Base-by-base conservation (phyloP, 257 asterid species). In the Capsicum rhomboideum region DNA sequence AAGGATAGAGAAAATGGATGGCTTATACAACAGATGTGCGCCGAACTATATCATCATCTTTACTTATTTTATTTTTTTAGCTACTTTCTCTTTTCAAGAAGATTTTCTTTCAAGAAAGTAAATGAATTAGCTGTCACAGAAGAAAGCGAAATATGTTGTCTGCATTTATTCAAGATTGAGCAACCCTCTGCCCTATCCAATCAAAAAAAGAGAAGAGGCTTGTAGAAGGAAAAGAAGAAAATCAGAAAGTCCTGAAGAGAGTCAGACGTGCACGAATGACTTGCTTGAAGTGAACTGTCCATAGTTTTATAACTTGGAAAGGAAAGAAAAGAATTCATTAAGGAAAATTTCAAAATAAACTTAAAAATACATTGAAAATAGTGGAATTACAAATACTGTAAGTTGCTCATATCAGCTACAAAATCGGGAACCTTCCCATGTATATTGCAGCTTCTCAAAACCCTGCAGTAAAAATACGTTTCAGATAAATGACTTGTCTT, bases 391-490 rank as follows among this genome's bases (percentile, higher is more conserved):
- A 92, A 72, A 81, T 1, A 18, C 82, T 42, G 52, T 83, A 92
- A 82, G 7, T 1, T 21, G 28, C 82, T 50, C 89, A 91, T 79
- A 31, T 85, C 50, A 26, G 44, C 63, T 67, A 90, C 67, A 84
- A 83, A 69, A 12, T 2, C 13, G 13, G 93, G 94, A 83, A 91
- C 90, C 10, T 26, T 78, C 71, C 97, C 91, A 3, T 78, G 75
- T 66, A 93, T 83, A 54, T 93, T 89, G 80, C 95, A 93, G 86
- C 91, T 91, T 85, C 97, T 90, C 80, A 93, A 82, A 90, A 88
- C 67, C 94, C 97, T 93, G 91, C 81, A 83, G 42, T 34, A 63
- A 20, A 49, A 80, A 29, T 67, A 49, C 52, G 74, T 49, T 40
- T 14, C 77, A 26, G 40, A 63, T 16, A 61, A 9, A 82, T 68